A percentile compares a stretch with the other conserved stretches of the same genome.
phyloP scores from a whole-genome alignment of 2,329 filamentous ascomycete genomes.

The Colletotrichum sp. region DNA sequence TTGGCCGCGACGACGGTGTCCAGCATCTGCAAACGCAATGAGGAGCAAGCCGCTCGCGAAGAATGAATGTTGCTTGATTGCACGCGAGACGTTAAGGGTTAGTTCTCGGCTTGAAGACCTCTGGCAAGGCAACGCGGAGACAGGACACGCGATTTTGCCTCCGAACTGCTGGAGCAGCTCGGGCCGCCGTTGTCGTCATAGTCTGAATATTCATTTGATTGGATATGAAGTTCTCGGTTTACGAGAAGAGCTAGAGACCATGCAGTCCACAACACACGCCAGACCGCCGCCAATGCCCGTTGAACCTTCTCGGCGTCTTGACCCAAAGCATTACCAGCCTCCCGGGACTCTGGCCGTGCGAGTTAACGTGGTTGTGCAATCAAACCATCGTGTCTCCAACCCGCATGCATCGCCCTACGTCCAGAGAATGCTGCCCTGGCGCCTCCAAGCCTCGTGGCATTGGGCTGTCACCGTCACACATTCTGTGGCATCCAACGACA shows the following conservation, averaged over 20 bases:
- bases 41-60: not conserved
- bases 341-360: not conserved
- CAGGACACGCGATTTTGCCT: not conserved
- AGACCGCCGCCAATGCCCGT: not conserved
- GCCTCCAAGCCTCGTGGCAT: not conserved
- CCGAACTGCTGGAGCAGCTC: not conserved
- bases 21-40: not conserved
- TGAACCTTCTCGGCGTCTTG: not conserved
- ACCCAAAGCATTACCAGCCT: not conserved
- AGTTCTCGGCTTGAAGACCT: not conserved
- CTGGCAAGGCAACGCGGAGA: not conserved
- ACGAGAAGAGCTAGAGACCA: not conserved
- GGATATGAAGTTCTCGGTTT: not conserved
- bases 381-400: not conserved
- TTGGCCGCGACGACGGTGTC: not conserved
- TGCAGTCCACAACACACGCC: not conserved
- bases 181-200: not conserved
- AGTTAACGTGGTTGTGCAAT: not conserved
- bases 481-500: not conserved
- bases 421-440: not conserved
- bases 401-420: not conserved
- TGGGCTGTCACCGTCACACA: not conserved
- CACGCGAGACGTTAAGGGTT: not conserved
- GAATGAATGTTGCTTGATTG: not conserved
- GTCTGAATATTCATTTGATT: not conserved